A percentile compares a stretch with the other conserved stretches of the same genome.
Conservation (phyloP, 129 eudicot species). For the Helianthus tuberosus region DNA sequence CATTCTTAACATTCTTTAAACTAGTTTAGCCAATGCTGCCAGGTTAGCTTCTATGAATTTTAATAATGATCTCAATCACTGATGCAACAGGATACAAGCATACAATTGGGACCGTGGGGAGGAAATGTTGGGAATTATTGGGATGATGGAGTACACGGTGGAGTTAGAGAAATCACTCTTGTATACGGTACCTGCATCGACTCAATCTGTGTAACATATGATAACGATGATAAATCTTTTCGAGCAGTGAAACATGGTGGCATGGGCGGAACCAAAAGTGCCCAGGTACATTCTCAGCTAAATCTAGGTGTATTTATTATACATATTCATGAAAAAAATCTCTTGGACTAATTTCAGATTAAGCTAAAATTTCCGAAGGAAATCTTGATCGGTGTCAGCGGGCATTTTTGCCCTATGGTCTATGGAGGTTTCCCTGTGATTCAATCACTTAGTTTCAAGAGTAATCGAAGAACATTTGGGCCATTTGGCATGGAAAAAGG, state of each 20-base stretch:
- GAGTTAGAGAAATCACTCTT: constrained; percentile 61
- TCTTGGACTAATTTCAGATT: constrained; percentile 38
- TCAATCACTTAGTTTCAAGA: constrained; percentile 59
- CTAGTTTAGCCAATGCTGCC: too few species aligned
- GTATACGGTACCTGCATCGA: constrained; percentile 57
- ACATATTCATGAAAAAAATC: background rate
- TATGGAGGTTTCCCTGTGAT: constrained; percentile 64
- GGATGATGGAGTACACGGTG: constrained; percentile 59
- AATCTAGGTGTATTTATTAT: too few species aligned
- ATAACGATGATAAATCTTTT: constrained; percentile 51
- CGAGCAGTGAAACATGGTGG: constrained; percentile 64
- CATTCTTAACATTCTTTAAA: too few species aligned
- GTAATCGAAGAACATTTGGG: constrained; percentile 62
- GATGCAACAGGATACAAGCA: constrained; percentile 22
- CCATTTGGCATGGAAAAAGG: constrained; percentile 80
- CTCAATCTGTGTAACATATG: constrained; percentile 56
- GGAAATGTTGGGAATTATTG: constrained; percentile 56
- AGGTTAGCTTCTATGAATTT: background rate
- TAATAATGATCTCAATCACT: background rate
- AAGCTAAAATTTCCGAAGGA: constrained; percentile 76
- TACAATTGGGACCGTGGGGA: constrained; percentile 65
- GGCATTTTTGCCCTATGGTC: constrained; percentile 62
- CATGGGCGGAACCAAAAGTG: constrained; percentile 48
- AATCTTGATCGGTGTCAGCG: constrained; percentile 51
- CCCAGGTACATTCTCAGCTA: constrained; percentile 44